These are phyloP conservation scores for Termitomyces heimii DNA, from an alignment of 768 basidiomycete species.

Conservation along the genomic window DNA sequence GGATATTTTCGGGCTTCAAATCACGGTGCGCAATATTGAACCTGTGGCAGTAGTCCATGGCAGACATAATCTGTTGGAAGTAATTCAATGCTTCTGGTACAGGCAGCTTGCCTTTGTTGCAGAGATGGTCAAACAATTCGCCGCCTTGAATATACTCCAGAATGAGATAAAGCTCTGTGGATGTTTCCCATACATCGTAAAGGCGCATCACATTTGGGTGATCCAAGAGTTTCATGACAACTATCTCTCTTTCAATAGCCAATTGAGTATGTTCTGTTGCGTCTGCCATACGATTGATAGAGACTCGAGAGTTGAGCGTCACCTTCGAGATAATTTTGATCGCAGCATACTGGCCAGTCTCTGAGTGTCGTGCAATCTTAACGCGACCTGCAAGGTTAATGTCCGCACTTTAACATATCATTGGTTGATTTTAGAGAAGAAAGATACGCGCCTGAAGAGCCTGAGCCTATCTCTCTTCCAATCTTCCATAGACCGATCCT, in stretches of 20 bases:
- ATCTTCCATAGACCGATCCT: slow-evolving; percentile 81
- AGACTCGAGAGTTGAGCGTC: slow-evolving; percentile 58
- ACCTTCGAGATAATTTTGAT: slow-evolving; percentile 91
- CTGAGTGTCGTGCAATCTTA: slow-evolving; percentile 81
- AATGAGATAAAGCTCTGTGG: slow-evolving; percentile 81
- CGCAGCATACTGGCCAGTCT: slow-evolving; percentile 84
- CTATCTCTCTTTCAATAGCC: slow-evolving; percentile 89
- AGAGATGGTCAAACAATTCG: slow-evolving; percentile 91
- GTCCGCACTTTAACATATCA: background rate
- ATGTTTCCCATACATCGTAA: slow-evolving; percentile 97
- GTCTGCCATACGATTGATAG: slow-evolving; percentile 62
- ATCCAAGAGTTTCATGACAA: slow-evolving; percentile 95
- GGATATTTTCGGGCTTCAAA: slow-evolving; percentile 90
- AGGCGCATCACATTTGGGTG: slow-evolving; percentile 93
- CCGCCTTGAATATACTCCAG: slow-evolving; percentile 94
- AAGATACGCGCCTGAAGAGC: slow-evolving; percentile 57
- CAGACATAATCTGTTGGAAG: slow-evolving; percentile 91
- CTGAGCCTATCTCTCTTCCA: slow-evolving; percentile 78
- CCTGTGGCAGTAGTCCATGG: slow-evolving; percentile 89
- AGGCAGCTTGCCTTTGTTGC: slow-evolving; percentile 67
- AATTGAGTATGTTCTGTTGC: slow-evolving; percentile 74
- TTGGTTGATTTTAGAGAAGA: background rate
- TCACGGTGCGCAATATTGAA: slow-evolving; percentile 94
- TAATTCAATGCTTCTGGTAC: slow-evolving; percentile 72
- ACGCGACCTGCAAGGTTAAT: slow-evolving; percentile 63